phyloP scores from a whole-genome alignment of 2,329 filamentous ascomycete genomes.

The Penicillium crustosum region DNA sequence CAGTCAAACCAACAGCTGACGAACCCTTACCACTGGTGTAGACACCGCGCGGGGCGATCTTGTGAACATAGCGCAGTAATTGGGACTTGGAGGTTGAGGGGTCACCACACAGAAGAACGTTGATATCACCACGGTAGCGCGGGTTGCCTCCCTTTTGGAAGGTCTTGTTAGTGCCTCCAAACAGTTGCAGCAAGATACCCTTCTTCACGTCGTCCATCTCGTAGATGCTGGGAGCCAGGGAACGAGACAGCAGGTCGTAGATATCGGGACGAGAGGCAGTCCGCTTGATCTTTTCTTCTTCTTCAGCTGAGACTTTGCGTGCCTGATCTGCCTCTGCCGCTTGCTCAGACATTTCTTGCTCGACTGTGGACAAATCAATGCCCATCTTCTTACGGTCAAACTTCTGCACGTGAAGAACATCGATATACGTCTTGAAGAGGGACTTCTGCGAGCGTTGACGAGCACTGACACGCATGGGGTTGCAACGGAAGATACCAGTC shows the following conservation, averaged over 20 bases:
- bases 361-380: constrained; percentile 83
- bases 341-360: constrained; percentile 74
- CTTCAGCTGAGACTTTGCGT: constrained; percentile 78
- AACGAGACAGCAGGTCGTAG: constrained; percentile 88
- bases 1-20: constrained; percentile 72
- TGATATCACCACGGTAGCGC: constrained; percentile 95
- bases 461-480: constrained; percentile 89
- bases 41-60: constrained; percentile 86
- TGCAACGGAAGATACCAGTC: constrained; percentile 95
- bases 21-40: constrained; percentile 77
- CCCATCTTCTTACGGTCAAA: constrained; percentile 94
- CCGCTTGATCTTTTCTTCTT: constrained; percentile 82
- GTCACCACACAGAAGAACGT: constrained; percentile 93
- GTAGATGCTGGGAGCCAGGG: constrained; percentile 90
- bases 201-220: constrained; percentile 99
- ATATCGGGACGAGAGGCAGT: constrained; percentile 80
- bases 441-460: constrained; percentile 89
- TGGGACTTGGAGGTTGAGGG: constrained; percentile 97
- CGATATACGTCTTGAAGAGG: constrained; percentile 96
- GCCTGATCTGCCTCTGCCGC: constrained; percentile 74
- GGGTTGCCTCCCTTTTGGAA: constrained; percentile 96
- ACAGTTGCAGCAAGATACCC: constrained; percentile 92
- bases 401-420: constrained; percentile 93
- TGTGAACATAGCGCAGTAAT: constrained; percentile 90
- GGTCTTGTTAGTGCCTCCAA: constrained; percentile 96